These are phyloP conservation scores for Lyophyllum semitale DNA, from an alignment of 768 basidiomycete species.

Conservation along the genomic window DNA sequence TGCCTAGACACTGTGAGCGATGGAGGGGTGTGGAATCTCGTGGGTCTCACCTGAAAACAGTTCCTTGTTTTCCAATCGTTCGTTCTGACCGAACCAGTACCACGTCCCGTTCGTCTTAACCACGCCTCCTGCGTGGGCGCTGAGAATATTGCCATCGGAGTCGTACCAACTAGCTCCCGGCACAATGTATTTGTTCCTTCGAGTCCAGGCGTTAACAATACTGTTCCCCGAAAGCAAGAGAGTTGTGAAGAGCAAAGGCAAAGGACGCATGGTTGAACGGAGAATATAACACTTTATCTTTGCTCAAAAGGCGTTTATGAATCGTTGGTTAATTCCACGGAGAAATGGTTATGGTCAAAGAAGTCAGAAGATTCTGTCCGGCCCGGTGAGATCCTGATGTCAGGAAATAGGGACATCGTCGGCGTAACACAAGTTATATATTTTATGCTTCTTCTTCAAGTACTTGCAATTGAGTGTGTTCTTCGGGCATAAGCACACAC, in stretches of 20 bases:
- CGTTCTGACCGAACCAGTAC: conserved; percentile 33
- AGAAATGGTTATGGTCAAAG: not conserved
- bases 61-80: conserved; percentile 20
- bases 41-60: conserved; percentile 21
- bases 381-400: not conserved
- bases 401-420: not conserved
- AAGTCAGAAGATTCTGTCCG: conserved; percentile 1
- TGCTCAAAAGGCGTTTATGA: not conserved
- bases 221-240: not conserved
- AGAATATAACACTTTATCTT: not conserved
- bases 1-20: not conserved
- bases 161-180: conserved; percentile 31
- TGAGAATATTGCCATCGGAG: conserved; percentile 25
- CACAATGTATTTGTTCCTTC: conserved; percentile 27
- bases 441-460: not conserved
- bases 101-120: conserved; percentile 23
- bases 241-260: not conserved
- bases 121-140: conserved; percentile 27
- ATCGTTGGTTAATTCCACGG: not conserved
- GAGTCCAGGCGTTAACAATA: not conserved
- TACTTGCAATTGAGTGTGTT: not conserved
- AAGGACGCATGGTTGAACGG: not conserved
- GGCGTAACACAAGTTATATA: not conserved
- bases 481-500: not conserved
- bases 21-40: not conserved